Evolutionary conservation across 1,139 yeast species (phyloP).

Genomic region (Scheffersomyces parashehatae): DNA sequence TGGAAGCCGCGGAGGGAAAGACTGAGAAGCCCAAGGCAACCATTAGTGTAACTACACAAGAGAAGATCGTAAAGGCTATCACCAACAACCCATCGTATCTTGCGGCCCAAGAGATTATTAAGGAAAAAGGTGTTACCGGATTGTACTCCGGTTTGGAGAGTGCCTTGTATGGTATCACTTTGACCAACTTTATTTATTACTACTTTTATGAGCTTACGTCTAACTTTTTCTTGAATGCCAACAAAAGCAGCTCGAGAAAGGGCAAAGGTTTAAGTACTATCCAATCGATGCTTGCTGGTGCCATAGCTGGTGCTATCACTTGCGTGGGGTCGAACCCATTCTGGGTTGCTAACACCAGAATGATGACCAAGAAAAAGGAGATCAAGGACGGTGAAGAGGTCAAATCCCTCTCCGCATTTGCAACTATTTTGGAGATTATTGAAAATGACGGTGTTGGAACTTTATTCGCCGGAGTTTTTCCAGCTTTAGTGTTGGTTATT

Average conservation of each 20-base stretch:
- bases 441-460: constrained; percentile 71
- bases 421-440: constrained; percentile 60
- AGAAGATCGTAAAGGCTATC: constrained; percentile 21
- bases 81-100: constrained; percentile 25
- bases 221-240: constrained; percentile 48
- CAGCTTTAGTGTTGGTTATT: constrained; percentile 80
- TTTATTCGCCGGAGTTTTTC: constrained; percentile 80
- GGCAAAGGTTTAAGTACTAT: constrained; percentile 55
- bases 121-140: constrained; percentile 67
- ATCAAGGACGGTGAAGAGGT: constrained; percentile 26
- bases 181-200: constrained; percentile 86
- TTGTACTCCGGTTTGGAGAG: constrained; percentile 85
- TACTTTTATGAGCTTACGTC: constrained; percentile 81
- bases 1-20: constrained; percentile 17
- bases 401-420: constrained; percentile 41
- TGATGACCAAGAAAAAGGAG: constrained; percentile 58
- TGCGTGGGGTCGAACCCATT: constrained; percentile 88
- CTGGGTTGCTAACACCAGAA: constrained; percentile 91
- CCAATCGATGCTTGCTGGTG: constrained; percentile 79
- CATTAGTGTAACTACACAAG: constrained; percentile 15
- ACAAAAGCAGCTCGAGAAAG: constrained; percentile 20
- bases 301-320: constrained; percentile 85
- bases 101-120: constrained; percentile 49
- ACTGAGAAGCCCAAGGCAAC: constrained; percentile 7
- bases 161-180: constrained; percentile 81